A percentile compares a stretch with the other conserved stretches of the same genome.
These are phyloP conservation scores for Phytophthora foliorum DNA, from an alignment of 352 stramenopile species.

Conservation along the genomic window DNA sequence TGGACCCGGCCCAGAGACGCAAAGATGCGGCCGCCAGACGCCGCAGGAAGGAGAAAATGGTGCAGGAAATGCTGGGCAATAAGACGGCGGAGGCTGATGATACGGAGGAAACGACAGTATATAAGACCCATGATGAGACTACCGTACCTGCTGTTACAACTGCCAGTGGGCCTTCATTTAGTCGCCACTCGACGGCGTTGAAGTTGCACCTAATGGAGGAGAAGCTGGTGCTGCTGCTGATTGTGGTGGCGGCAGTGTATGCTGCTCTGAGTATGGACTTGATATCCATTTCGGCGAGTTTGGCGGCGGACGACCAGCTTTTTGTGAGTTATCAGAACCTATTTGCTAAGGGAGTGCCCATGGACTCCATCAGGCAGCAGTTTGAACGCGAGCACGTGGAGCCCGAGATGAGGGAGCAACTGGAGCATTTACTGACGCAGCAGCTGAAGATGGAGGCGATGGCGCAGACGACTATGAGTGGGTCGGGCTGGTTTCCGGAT, in stretches of 20 bases:
- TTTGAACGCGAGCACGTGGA: conserved; percentile 78
- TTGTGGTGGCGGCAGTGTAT: conserved; percentile 61
- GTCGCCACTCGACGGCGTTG: conserved; percentile 63
- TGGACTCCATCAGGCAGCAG: conserved; percentile 76
- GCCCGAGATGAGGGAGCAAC: conserved; percentile 45
- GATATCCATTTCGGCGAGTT: conserved; percentile 52
- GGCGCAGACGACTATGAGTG: conserved; percentile 11
- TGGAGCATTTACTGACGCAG: conserved; percentile 60
- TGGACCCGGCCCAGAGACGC: conserved; percentile 72
- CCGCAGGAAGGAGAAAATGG: conserved; percentile 65
- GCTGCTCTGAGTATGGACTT: conserved; percentile 63
- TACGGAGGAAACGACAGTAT: background rate
- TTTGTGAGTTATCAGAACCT: conserved; percentile 75
- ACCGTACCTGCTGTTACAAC: background rate
- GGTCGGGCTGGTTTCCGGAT: conserved; percentile 58
- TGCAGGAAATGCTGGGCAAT: conserved; percentile 61
- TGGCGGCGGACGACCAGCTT: conserved; percentile 55
- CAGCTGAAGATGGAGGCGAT: conserved; percentile 48
- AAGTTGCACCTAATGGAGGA: conserved; percentile 64
- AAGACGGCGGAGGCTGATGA: conserved; percentile 1
- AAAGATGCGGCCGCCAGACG: conserved; percentile 72
- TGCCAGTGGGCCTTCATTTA: conserved; percentile 44
- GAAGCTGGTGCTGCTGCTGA: conserved; percentile 64
- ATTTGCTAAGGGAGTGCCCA: conserved; percentile 60
- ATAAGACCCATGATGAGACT: background rate